Evolutionary conservation across 2,329 filamentous ascomycete genomes (phyloP), one percentile per base, ranked within the genome.

Genomic region (Paracamarosporium sp.): DNA sequence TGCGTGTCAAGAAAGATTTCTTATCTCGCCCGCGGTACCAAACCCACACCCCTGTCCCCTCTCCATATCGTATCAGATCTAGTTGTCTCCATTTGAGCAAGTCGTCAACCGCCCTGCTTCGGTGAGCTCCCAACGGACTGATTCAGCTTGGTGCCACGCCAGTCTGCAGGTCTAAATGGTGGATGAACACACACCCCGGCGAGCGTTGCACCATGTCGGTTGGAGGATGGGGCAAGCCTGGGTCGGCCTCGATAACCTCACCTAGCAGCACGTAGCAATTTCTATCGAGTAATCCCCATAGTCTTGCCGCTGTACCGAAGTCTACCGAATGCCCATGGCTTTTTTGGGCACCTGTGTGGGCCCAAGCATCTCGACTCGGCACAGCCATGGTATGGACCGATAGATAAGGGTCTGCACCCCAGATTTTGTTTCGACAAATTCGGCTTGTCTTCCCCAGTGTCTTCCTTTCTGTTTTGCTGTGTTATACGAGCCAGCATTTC

Each of bases 351-450:
- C 59, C 59, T 57, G 61, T 57, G 60, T 63, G 64, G 46, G 59
- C 35, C 54, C 46, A 41, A 35, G 48, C 25, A 57, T 64, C 53
- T 59, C 60, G 46, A 51, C 57, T 54, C 54, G 62, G 50, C 46
- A 59, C 24, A 28, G 20, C 28, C 9, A 45, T 27, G 40, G 44
- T 24, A 38, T 40, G 12, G 50, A 51, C 36, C 35, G 59, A 57
- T 69, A 67, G 72, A 75, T 74, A 76, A 75, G 69, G 56, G 44
- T 55, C 66, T 68, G 66, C 72, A 76, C 72, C 72, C 71, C 70
- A 68, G 72, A 64, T 72, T 75, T 59, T 63, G 56, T 25, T 43
- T 44, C 46, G 36, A 41, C 44, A 48, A 11, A 38, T 55, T 50
- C 30, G 56, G 51, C 35, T 58, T 59, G 28, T 28, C 59, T 63